Evolutionary conservation across 2,329 filamentous ascomycete genomes (phyloP), one percentile per base, ranked within the genome.

Genomic region (Fusarium acutatum): DNA sequence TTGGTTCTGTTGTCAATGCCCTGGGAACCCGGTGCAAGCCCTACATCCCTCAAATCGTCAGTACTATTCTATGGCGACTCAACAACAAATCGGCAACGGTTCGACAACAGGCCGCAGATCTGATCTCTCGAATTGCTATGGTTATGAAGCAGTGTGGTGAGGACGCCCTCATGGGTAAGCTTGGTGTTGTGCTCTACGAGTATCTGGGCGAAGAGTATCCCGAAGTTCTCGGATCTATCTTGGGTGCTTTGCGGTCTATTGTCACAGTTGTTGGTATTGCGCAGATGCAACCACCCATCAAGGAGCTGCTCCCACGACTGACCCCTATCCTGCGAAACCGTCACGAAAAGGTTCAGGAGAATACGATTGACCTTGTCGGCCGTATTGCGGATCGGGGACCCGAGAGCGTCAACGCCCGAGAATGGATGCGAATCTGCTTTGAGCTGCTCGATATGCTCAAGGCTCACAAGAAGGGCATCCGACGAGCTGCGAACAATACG

Each of bases 391-490:
- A 99, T 83, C 93, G 96, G 75, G 97, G 96, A 2, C 95, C 96
- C 3, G 96, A 99, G 83, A 96, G 93, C 72, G 96, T 99, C 81
- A 97, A 97, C 80, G 95, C 96, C 20, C 91, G 96, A 79, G 96
- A 99, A 84, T 99, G 96, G 96, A 99, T 99, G 97, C 92, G 96
- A 81, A 99, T 99, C 82, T 99, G 96, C 85, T 99, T 99, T 83
- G 96, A 99, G 85, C 87, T 99, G 60, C 90, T 99, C 35, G 96
- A 99, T 84, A 99, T 99, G 96, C 90, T 99, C 79, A 99, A 99
- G 84, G 96, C 96, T 12, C 96, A 99, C 87, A 99, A 99, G 86
- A 99, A 99, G 88, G 97, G 96, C 74, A 99, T 99, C 77, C 93
- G 96, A 74, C 93, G 96, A 82, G 96, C 96, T 28, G 97, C 96